These are phyloP conservation scores for Talaromyces wortmannii DNA, from an alignment of 495 filamentous ascomycete species.

Conservation along the genomic window DNA sequence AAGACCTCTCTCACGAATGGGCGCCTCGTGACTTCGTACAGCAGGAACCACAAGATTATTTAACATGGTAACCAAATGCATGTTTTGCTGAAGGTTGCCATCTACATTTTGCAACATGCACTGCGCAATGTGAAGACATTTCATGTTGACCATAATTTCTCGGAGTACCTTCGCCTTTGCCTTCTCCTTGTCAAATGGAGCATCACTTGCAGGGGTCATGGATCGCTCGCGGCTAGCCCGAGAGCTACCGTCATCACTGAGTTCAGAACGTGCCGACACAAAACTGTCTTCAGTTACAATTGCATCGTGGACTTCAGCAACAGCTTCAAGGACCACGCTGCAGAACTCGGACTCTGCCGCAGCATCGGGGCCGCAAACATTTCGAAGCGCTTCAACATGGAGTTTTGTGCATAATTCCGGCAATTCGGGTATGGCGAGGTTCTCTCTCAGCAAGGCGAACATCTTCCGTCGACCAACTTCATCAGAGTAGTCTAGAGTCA, in stretches of 20 bases:
- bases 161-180: conserved; percentile 74
- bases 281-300: conserved; percentile 82
- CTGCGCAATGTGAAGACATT: conserved; percentile 94
- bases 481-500: conserved; percentile 88
- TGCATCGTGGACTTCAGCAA: conserved; percentile 92
- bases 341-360: conserved; percentile 91
- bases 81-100: conserved; percentile 77
- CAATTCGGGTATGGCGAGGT: conserved; percentile 75
- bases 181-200: conserved; percentile 57
- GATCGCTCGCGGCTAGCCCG: conserved; percentile 25
- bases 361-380: conserved; percentile 67
- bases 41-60: conserved; percentile 96
- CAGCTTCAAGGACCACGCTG: conserved; percentile 82
- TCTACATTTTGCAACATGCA: conserved; percentile 93
- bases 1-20: conserved; percentile 84
- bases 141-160: conserved; percentile 95
- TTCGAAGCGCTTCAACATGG: conserved; percentile 72
- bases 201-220: conserved; percentile 37
- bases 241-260: conserved; percentile 52
- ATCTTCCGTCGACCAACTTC: conserved; percentile 93
- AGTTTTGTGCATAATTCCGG: conserved; percentile 91
- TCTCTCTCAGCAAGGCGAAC: conserved; percentile 81
- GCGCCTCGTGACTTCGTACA: conserved; percentile 85
- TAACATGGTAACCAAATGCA: conserved; percentile 84
- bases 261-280: conserved; percentile 80